Conservation (phyloP, 805 yeast genomes). For the Yamadazyma scolyti region DNA sequence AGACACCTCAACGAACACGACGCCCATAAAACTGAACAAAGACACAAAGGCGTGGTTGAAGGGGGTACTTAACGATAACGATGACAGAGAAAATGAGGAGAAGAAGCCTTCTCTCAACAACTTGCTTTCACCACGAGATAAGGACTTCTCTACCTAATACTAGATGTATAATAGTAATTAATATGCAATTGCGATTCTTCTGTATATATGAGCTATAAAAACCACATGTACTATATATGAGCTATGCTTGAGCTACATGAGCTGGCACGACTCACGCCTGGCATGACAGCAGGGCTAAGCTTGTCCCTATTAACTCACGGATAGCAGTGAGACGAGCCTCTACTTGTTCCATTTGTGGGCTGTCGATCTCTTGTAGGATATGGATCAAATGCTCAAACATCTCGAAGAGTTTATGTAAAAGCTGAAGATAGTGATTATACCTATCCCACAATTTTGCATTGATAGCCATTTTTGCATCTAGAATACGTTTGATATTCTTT, state of each 20-base stretch:
- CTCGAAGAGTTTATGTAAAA: conserved; percentile 7
- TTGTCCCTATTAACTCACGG: no score
- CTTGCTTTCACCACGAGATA: conserved; percentile 24
- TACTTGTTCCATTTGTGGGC: conserved; percentile 7
- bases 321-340: conserved; percentile 12
- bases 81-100: conserved; percentile 10
- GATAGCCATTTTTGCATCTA: conserved; percentile 7
- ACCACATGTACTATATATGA: no score
- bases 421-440: conserved; percentile 7
- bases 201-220: no score
- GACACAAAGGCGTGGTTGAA: conserved; percentile 22
- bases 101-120: conserved; percentile 30
- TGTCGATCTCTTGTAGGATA: conserved; percentile 6
- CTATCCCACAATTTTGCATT: conserved; percentile 7
- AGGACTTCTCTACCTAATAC: no score
- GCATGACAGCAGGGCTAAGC: no score
- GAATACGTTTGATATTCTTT: conserved; percentile 5
- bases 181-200: not conserved
- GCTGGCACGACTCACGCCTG: no score
- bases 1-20: conserved; percentile 4
- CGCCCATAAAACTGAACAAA: conserved; percentile 6
- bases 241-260: no score
- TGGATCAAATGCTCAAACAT: conserved; percentile 8
- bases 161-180: conserved; percentile 3
- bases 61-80: conserved; percentile 28